Conservation (phyloP, 1,139 yeast genomes). For the Suhomyces chickasaworum region DNA sequence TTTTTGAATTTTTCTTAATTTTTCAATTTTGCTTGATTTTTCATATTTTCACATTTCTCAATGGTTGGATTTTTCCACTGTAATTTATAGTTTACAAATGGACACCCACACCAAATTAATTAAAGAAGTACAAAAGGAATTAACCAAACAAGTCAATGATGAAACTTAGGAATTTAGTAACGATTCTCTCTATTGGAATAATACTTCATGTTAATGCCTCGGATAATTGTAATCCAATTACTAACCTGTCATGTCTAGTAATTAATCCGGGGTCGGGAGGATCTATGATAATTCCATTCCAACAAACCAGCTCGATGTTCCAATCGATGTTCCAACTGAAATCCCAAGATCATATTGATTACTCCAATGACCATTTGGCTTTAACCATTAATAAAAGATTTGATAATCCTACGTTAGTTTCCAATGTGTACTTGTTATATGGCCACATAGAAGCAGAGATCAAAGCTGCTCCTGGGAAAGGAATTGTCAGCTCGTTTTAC, state of each 20-base stretch:
- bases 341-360: constrained; percentile 2
- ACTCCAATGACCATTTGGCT: constrained; percentile 5
- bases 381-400: constrained; percentile 29
- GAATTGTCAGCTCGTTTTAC: constrained; percentile 48
- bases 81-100: too few species aligned
- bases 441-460: constrained; percentile 48
- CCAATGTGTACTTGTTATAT: constrained; percentile 40
- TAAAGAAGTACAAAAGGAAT: too few species aligned
- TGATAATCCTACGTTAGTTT: constrained; percentile 43
- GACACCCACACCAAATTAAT: too few species aligned
- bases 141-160: too few species aligned
- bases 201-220: neutral
- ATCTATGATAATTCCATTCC: constrained; percentile 11
- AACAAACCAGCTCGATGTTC: constrained; percentile 7
- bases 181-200: too few species aligned
- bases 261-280: neutral
- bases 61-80: too few species aligned
- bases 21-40: too few species aligned
- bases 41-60: too few species aligned
- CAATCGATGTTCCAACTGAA: constrained; percentile 1
- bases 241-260: neutral
- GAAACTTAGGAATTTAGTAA: too few species aligned
- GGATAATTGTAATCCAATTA: neutral
- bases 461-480: constrained; percentile 40
- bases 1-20: too few species aligned